Conservation (phyloP, 1,284 basidiomycete genomes). For the Wolfiporia cocos region DNA sequence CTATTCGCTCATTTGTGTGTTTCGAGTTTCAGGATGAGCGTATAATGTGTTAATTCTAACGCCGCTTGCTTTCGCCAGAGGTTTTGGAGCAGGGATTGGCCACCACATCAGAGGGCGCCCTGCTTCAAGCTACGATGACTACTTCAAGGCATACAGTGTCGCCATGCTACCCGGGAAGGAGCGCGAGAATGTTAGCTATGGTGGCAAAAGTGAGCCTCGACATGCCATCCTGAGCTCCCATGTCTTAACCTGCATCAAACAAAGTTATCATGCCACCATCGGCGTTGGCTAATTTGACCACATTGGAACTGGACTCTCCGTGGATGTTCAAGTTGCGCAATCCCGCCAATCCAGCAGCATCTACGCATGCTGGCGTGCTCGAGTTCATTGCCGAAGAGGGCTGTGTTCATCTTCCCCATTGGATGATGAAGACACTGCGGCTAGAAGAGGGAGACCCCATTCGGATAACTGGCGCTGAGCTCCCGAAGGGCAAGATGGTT, state of each 20-base stretch:
- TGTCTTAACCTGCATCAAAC: neutral
- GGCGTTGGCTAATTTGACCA: constrained; percentile 83
- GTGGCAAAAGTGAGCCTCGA: constrained; percentile 99
- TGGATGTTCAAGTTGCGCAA: constrained; percentile 97
- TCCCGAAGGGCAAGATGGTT: constrained; percentile 93
- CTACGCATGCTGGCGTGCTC: constrained; percentile 95
- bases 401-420: constrained; percentile 91
- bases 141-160: constrained; percentile 82
- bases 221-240: constrained; percentile 36
- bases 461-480: constrained; percentile 81
- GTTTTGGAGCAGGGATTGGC: constrained; percentile 45
- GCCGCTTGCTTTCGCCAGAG: constrained; percentile 28
- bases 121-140: constrained; percentile 71
- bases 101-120: constrained; percentile 41
- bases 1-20: constrained; percentile 60
- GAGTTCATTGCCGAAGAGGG: constrained; percentile 99
- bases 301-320: constrained; percentile 86
- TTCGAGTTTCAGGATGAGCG: no score
- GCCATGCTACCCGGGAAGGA: constrained; percentile 81
- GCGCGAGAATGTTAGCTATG: constrained; percentile 86
- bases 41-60: constrained; percentile 34
- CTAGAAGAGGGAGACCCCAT: constrained; percentile 95
- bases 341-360: constrained; percentile 78
- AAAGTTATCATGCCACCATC: constrained; percentile 97
- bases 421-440: constrained; percentile 98